These are phyloP conservation scores for Butyriboletus loyo DNA, from an alignment of 768 basidiomycete genomes.

Conservation along the genomic window DNA sequence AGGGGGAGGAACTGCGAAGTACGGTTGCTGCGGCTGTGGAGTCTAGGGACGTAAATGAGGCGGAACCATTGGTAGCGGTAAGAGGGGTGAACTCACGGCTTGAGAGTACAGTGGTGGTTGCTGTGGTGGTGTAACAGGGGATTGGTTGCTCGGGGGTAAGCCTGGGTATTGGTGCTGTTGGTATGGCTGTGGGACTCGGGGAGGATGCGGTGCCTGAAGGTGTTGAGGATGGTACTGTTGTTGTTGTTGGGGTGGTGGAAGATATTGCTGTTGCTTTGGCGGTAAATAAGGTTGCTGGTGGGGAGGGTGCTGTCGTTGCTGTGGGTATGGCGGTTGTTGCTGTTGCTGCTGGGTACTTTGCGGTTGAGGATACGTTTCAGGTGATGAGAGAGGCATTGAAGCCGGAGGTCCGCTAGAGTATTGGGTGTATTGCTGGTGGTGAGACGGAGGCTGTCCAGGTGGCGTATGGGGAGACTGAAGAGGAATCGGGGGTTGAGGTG, in stretches of 20 bases:
- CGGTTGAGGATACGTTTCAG: slow-evolving; percentile 10
- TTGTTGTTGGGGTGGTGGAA: slow-evolving; percentile 7
- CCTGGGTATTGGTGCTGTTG: slow-evolving; percentile 12
- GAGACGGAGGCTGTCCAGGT: slow-evolving; percentile 7
- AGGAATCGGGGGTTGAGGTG: slow-evolving; percentile 6
- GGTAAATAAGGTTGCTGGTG: slow-evolving; percentile 10
- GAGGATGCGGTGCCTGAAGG: slow-evolving; percentile 9
- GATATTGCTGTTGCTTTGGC: slow-evolving; percentile 8
- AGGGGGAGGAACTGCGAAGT: slow-evolving; percentile 19
- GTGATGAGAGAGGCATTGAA: slow-evolving; percentile 11
- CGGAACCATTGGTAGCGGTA: neutral
- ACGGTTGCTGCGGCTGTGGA: slow-evolving; percentile 12
- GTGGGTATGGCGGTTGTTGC: slow-evolving; percentile 9
- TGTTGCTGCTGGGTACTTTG: slow-evolving; percentile 14
- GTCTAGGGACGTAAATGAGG: neutral
- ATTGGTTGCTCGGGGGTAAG: slow-evolving; percentile 8
- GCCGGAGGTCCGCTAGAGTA: slow-evolving; percentile 4
- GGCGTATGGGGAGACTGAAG: slow-evolving; percentile 8
- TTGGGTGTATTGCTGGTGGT: slow-evolving; percentile 16
- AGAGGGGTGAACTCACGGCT: slow-evolving; percentile 6
- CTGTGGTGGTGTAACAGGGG: neutral
- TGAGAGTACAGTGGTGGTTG: slow-evolving; percentile 5
- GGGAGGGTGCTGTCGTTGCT: slow-evolving; percentile 5
- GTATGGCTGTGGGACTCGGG: slow-evolving; percentile 15
- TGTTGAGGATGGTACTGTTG: slow-evolving; percentile 9